Base-by-base conservation (phyloP, 495 filamentous ascomycete species). In the Penicillium angulare region DNA sequence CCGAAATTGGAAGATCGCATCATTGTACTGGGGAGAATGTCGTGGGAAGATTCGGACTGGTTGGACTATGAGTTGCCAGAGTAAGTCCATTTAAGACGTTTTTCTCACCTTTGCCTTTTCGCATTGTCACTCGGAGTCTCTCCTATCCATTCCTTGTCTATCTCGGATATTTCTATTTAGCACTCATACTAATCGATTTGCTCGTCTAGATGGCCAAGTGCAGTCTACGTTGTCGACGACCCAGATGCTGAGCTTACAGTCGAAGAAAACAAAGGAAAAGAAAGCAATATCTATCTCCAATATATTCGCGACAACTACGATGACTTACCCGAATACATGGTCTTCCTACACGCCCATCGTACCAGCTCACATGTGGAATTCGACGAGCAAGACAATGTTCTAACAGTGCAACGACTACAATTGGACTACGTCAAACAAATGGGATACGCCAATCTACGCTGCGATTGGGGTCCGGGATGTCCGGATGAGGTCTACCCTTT, bases 191-290 rank as follows among this genome's bases (percentile, higher is more conserved):
- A 40, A 39, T 22, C 8, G 33, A 6, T 52, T 7, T 20, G 3
- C 17, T 5, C 16, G 22, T 1, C 16, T 42, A 78, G 75, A 52
- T 78, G 74, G 74, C 66, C 69, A 33, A 58, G 61, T 27, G 72
- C 73, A 45, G 65, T 86, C 33, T 89, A 89, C 61, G 73, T 76
- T 21, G 82, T 79, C 41, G 81, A 89, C 60, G 78, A 80, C 47
- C 76, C 73, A 33, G 64, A 60, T 1, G 75, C 81, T 6, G 59
- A 69, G 6, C 63, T 64, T 35, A 47, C 31, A 2, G 64, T 73
- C 7, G 52, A 69, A 21, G 41, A 64, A 23, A 78, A 78, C 56
- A 78, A 79, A 53, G 76, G 76, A 59, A 66, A 67, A 51, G 75
- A 77, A 55, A 59, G 65, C 48, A 78, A 73, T 52, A 61, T 69